Evolutionary conservation across 116 monocot species (phyloP).

Genomic region (Papilionanthe hybrid): DNA sequence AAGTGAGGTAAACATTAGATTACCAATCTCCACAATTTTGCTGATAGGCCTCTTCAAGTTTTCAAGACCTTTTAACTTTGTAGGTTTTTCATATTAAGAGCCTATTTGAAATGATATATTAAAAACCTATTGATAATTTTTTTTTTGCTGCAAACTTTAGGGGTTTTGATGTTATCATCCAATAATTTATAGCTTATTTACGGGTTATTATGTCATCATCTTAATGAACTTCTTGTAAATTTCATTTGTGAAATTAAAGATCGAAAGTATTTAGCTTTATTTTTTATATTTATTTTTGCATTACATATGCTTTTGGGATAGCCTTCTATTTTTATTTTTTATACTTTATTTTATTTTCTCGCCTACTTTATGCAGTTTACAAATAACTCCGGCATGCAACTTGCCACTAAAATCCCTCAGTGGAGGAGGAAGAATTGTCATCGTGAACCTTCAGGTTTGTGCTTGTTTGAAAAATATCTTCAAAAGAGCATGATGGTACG

Average conservation of each 20-base stretch:
- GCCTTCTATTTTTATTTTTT: neutral
- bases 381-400: constrained; percentile 99
- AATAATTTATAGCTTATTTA: neutral
- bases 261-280: neutral
- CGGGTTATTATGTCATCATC: neutral
- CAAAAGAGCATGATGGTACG: neutral
- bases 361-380: constrained; percentile 60
- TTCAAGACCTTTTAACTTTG: too few species aligned
- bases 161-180: neutral
- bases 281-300: neutral
- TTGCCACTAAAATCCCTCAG: constrained; percentile 72
- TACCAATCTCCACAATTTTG: too few species aligned
- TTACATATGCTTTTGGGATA: neutral
- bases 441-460: constrained; percentile 96
- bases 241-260: neutral
- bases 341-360: neutral
- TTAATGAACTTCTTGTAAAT: neutral
- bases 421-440: constrained; percentile 86
- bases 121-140: neutral
- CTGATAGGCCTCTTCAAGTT: too few species aligned
- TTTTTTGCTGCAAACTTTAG: neutral
- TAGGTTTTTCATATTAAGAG: neutral
- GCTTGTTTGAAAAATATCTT: neutral
- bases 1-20: too few species aligned
- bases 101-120: neutral